These are phyloP conservation scores for Fusarium odoratissimum DNA, from an alignment of 2,329 filamentous ascomycete genomes.

Conservation along the genomic window DNA sequence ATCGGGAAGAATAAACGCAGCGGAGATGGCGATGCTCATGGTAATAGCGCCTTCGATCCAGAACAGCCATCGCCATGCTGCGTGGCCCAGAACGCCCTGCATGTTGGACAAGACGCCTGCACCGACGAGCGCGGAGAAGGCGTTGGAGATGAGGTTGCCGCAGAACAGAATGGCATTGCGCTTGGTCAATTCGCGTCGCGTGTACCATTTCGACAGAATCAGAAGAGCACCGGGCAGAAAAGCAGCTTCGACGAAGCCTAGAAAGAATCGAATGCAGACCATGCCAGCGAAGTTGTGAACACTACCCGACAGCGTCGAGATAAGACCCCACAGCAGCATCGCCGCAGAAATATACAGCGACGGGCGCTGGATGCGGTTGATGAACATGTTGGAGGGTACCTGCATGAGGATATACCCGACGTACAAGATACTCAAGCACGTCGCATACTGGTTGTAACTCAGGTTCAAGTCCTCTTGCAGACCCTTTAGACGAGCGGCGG, in stretches of 20 bases:
- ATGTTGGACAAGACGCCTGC: conserved; percentile 70
- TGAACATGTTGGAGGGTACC: conserved; percentile 67
- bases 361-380: conserved; percentile 64
- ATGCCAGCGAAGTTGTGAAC: conserved; percentile 65
- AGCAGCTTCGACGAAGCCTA: conserved; percentile 72
- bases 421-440: conserved; percentile 72
- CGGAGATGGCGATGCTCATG: conserved; percentile 59
- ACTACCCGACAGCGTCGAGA: conserved; percentile 67
- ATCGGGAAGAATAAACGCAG: conserved; percentile 64
- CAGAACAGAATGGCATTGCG: conserved; percentile 69
- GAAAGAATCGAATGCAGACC: conserved; percentile 67
- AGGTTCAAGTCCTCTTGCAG: conserved; percentile 70
- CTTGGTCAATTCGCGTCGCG: conserved; percentile 65
- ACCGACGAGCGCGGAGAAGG: conserved; percentile 69
- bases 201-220: conserved; percentile 76
- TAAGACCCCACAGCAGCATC: conserved; percentile 70
- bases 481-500: conserved; percentile 72
- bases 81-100: conserved; percentile 64
- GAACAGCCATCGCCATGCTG: conserved; percentile 72
- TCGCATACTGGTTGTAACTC: conserved; percentile 69
- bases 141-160: conserved; percentile 69
- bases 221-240: conserved; percentile 73
- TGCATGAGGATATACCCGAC: conserved; percentile 75
- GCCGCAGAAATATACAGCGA: conserved; percentile 63
- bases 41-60: conserved; percentile 67